These are phyloP conservation scores for Xylaria castorea DNA, from an alignment of 495 filamentous ascomycete species.

Conservation along the genomic window DNA sequence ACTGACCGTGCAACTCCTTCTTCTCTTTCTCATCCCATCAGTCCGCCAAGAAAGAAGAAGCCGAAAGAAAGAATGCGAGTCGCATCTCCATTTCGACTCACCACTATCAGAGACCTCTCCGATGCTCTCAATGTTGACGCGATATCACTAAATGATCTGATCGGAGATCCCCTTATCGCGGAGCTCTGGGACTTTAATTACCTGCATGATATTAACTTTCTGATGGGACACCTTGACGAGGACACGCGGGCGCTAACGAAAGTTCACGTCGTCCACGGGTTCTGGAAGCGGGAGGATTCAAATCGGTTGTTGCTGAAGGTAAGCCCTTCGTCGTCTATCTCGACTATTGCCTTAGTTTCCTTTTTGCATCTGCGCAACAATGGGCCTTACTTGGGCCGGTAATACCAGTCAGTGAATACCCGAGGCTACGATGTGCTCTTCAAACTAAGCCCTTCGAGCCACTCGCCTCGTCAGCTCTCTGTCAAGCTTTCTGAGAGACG, in stretches of 20 bases:
- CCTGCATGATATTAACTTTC: conserved; percentile 80
- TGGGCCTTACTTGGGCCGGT: background rate
- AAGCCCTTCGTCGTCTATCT: conserved; percentile 29
- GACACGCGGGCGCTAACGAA: conserved; percentile 70
- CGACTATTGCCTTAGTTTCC: background rate
- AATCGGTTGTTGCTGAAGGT: conserved; percentile 69
- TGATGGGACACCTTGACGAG: conserved; percentile 66
- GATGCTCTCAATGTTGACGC: conserved; percentile 68
- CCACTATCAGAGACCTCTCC: conserved; percentile 70
- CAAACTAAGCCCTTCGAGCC: too few species aligned
- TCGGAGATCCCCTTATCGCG: conserved; percentile 80
- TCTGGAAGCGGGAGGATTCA: conserved; percentile 78
- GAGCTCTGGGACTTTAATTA: conserved; percentile 95
- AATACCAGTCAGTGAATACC: background rate
- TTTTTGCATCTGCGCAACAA: background rate
- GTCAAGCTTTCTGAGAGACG: background rate
- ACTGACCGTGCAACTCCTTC: conserved; percentile 16
- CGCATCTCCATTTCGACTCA: conserved; percentile 77
- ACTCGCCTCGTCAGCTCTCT: background rate
- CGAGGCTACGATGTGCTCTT: background rate
- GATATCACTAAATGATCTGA: conserved; percentile 70
- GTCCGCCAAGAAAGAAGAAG: conserved; percentile 47
- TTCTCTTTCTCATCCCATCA: conserved; percentile 49
- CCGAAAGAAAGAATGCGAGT: conserved; percentile 30
- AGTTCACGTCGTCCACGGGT: conserved; percentile 84